Evolutionary conservation across 257 asterid genomes (phyloP).

Genomic region (Petrea volubilis): DNA sequence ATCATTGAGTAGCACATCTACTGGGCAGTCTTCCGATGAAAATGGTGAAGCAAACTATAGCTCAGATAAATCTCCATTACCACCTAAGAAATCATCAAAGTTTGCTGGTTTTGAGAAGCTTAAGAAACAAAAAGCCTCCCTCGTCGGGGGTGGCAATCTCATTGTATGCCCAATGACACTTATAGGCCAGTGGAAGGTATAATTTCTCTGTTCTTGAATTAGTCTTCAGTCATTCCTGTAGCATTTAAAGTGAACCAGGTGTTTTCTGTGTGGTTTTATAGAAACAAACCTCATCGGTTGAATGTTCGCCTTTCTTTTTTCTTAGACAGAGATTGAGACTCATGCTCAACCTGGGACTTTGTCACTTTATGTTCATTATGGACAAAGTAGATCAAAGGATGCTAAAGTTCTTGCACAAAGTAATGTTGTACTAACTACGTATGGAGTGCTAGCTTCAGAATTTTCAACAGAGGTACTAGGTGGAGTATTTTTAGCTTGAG

Average conservation of each 20-base stretch:
- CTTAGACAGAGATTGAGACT: slow-evolving; percentile 88
- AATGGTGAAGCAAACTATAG: slow-evolving; percentile 39
- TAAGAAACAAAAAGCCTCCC: slow-evolving; percentile 49
- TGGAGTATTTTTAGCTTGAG: slow-evolving; percentile 24
- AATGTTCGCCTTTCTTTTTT: slow-evolving; percentile 27
- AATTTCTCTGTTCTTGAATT: slow-evolving; percentile 5
- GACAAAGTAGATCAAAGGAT: slow-evolving; percentile 89
- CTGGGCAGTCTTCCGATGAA: slow-evolving; percentile 41
- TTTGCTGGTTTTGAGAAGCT: slow-evolving; percentile 68
- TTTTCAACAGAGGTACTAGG: slow-evolving; percentile 73
- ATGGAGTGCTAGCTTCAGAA: slow-evolving; percentile 93
- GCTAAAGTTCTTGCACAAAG: slow-evolving; percentile 69
- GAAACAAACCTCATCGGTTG: slow-evolving; percentile 16
- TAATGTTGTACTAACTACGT: slow-evolving; percentile 88
- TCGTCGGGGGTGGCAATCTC: slow-evolving; percentile 79
- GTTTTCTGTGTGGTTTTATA: not conserved
- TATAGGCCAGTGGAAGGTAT: slow-evolving; percentile 98
- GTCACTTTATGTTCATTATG: slow-evolving; percentile 86
- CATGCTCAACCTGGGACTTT: slow-evolving; percentile 79
- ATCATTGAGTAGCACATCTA: slow-evolving; percentile 42
- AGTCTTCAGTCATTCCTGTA: slow-evolving; percentile 19
- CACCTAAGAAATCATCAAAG: slow-evolving; percentile 50
- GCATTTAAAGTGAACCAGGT: slow-evolving; percentile 21
- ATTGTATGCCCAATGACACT: slow-evolving; percentile 97
- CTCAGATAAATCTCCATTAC: slow-evolving; percentile 51